phyloP scores from a whole-genome alignment of 495 filamentous ascomycete species.

The Trichoderma asperelloides region DNA sequence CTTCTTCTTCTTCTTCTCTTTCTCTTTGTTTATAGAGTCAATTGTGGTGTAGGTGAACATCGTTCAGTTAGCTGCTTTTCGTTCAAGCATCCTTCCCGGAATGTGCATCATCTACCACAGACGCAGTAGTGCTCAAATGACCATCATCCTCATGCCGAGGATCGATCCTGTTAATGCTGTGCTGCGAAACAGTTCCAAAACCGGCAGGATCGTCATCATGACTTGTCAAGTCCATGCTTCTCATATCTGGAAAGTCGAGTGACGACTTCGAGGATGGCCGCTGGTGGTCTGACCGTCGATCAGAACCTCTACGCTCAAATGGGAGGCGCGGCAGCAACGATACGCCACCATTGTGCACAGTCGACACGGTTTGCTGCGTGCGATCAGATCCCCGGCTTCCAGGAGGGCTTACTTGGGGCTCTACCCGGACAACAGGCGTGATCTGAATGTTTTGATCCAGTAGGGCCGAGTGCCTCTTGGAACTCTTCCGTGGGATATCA shows the following conservation, averaged over 20 bases:
- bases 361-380: slow-evolving; percentile 14
- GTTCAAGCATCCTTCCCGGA: slow-evolving; percentile 1
- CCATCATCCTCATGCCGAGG: slow-evolving; percentile 29
- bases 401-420: neutral
- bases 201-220: slow-evolving; percentile 42
- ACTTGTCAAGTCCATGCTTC: slow-evolving; percentile 21
- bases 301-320: slow-evolving; percentile 44
- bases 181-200: slow-evolving; percentile 61
- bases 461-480: slow-evolving; percentile 40
- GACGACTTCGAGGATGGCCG: slow-evolving; percentile 39
- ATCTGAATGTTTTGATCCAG: slow-evolving; percentile 18
- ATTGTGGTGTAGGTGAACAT: neutral
- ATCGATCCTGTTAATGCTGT: slow-evolving; percentile 50
- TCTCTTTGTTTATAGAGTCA: neutral
- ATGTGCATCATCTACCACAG: slow-evolving; percentile 34
- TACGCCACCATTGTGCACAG: slow-evolving; percentile 23
- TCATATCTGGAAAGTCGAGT: slow-evolving; percentile 38
- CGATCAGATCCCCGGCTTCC: slow-evolving; percentile 2
- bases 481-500: slow-evolving; percentile 53
- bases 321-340: slow-evolving; percentile 43
- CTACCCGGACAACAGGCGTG: slow-evolving; percentile 10
- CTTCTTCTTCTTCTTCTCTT: neutral
- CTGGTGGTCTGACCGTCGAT: slow-evolving; percentile 34
- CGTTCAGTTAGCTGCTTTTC: neutral
- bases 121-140: slow-evolving; percentile 38